Evolutionary conservation across 345 rosid genomes (phyloP), one percentile per base, ranked within the genome.

Genomic region (Raphanus sativus): DNA sequence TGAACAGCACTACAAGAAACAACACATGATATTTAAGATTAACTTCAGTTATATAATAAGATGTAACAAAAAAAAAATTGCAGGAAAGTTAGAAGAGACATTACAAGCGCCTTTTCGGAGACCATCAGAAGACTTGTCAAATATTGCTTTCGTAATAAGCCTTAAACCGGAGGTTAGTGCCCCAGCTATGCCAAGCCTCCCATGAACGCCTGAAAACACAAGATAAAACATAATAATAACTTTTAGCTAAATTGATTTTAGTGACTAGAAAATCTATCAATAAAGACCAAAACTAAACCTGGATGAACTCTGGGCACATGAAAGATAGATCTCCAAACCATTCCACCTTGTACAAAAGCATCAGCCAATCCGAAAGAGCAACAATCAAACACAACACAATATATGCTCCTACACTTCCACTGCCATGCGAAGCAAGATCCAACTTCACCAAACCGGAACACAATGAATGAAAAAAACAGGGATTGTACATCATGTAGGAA

Each of bases 311-410:
- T 12, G 91, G 87, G 3, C 10, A 74, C 98, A 92, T 94, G 78
- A 76, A 87, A 42, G 95, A 90, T 62, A 90, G 89, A 70, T 94
- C 98, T 80, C 97, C 98, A 48, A 48, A 88, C 81, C 95, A 94
- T 89, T 69, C 91, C 98, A 66, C 98, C 95, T 81, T 92, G 92
- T 21, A 89, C 95, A 75, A 83, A 81, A 76, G 92, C 98, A 90
- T 90, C 97, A 58, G 98, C 95, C 17, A 88, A 48, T 26, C 98
- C 98, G 70, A 94, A 92, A 81, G 73, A 45, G 86, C 90, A 11
- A 89, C 86, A 7, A 90, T 48, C 50, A 40, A 78, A 65, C 95
- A 94, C 70, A 94, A 83, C 45, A 89, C 89, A 25, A 92, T 78
- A 65, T 86, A 94, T 52, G 90, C 75, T 81, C 82, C 88, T 50